These are phyloP conservation scores for Mycena galopus DNA, from an alignment of 768 basidiomycete genomes.

Conservation along the genomic window DNA sequence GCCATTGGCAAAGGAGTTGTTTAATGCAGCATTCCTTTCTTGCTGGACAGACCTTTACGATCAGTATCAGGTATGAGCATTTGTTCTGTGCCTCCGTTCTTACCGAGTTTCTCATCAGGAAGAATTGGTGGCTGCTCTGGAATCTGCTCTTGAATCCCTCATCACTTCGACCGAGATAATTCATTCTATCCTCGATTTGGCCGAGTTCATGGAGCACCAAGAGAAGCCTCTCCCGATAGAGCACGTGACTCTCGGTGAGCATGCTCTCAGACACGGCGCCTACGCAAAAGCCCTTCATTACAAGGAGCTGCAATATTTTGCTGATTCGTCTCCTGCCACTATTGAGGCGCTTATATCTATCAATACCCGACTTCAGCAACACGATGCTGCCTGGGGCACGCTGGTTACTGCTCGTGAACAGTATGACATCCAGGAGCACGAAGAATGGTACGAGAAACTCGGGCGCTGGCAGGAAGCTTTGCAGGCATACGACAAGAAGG, in stretches of 20 bases:
- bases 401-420: slow-evolving; percentile 90
- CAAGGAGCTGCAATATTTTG: slow-evolving; percentile 97
- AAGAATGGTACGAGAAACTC: slow-evolving; percentile 98
- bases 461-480: slow-evolving; percentile 97
- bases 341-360: slow-evolving; percentile 96
- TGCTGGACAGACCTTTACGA: slow-evolving; percentile 98
- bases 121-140: slow-evolving; percentile 92
- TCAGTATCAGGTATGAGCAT: slow-evolving; percentile 85
- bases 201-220: slow-evolving; percentile 99
- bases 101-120: slow-evolving; percentile 66
- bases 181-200: slow-evolving; percentile 91
- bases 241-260: slow-evolving; percentile 91
- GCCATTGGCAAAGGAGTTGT: slow-evolving; percentile 92
- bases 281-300: slow-evolving; percentile 99
- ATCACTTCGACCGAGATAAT: slow-evolving; percentile 89
- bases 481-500: slow-evolving; percentile 84
- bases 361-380: slow-evolving; percentile 96
- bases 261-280: slow-evolving; percentile 92
- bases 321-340: slow-evolving; percentile 89
- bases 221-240: slow-evolving; percentile 96
- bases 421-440: slow-evolving; percentile 92
- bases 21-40: slow-evolving; percentile 98
- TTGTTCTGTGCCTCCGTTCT: background rate
- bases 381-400: slow-evolving; percentile 98
- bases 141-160: slow-evolving; percentile 83